Percentiles rank a stretch among this genome's conserved stretches.
phyloP scores from a whole-genome alignment of 495 filamentous ascomycete genomes.

The Trichocladium uniseriatum region DNA sequence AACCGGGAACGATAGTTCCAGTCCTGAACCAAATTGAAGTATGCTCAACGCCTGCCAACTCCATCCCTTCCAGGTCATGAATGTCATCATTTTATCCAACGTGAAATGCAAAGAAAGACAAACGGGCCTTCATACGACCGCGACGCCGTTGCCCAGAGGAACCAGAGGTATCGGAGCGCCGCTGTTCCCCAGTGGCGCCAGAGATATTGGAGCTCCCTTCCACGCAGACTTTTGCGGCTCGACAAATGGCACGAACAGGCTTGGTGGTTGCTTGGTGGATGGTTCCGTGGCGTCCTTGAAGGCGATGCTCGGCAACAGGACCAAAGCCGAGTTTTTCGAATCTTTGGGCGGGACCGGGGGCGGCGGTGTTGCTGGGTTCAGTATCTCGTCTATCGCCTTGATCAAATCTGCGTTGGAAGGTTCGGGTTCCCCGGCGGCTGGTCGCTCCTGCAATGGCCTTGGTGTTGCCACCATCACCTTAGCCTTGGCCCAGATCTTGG shows the following conservation, averaged over 20 bases:
- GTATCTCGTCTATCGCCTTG: background rate
- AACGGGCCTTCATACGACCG: too few species aligned
- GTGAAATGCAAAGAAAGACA: too few species aligned
- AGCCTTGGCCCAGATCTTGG: constrained; percentile 6
- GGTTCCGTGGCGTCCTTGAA: background rate
- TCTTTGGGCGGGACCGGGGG: background rate
- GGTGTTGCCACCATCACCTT: constrained; percentile 2
- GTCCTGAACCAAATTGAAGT: too few species aligned
- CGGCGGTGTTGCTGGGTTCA: background rate
- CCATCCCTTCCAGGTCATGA: too few species aligned
- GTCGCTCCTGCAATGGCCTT: background rate
- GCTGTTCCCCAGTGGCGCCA: too few species aligned
- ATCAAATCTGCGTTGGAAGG: background rate
- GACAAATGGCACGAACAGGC: background rate
- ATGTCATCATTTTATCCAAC: too few species aligned
- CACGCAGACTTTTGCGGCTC: background rate
- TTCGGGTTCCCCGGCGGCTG: background rate
- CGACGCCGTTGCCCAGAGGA: too few species aligned
- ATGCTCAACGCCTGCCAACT: too few species aligned
- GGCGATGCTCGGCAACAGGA: background rate
- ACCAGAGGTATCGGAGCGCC: too few species aligned
- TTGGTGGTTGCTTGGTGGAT: background rate
- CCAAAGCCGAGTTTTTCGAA: background rate
- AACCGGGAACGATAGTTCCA: too few species aligned
- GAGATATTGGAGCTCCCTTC: too few species aligned